Percentiles rank a stretch among this genome's conserved stretches.
These are phyloP conservation scores for Rhododendron williamsianum DNA, from an alignment of 148 eudicot species.

Conservation along the genomic window DNA sequence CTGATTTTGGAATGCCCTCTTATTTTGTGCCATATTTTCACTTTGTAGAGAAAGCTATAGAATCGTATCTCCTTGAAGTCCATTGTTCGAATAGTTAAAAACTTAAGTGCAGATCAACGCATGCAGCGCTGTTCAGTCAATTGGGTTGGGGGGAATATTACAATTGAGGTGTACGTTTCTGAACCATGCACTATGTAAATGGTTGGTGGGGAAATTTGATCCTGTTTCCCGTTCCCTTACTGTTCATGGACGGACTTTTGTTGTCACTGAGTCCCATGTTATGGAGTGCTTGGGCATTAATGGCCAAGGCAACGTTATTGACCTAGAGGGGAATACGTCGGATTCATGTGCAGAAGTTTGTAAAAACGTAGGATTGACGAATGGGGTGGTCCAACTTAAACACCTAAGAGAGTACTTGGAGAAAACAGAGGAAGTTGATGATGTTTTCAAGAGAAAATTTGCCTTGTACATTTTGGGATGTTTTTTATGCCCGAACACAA, in stretches of 20 bases:
- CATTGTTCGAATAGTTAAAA: neutral
- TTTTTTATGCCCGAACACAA: neutral
- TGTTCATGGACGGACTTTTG: neutral
- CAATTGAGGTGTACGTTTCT: neutral
- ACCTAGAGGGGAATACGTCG: no score
- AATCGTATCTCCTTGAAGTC: neutral
- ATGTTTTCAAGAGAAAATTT: neutral
- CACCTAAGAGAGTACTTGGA: neutral
- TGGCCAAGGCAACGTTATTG: neutral
- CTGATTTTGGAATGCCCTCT: no score
- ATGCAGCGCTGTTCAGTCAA: rapidly evolving
- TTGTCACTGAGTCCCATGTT: neutral
- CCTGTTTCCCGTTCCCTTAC: rapidly evolving
- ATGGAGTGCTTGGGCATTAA: neutral
- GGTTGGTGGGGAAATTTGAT: neutral
- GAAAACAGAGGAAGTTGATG: neutral
- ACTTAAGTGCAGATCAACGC: neutral
- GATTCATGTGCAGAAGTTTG: no score
- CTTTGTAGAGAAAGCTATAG: neutral
- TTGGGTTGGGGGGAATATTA: neutral
- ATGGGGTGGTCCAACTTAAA: neutral
- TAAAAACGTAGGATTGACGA: neutral
- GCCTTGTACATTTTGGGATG: neutral
- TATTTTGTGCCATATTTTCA: no score
- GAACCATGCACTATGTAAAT: neutral